Percentiles rank a stretch among this genome's conserved stretches.
phyloP scores from a whole-genome alignment of 2,329 filamentous ascomycete genomes.

The Ophiostoma montium region DNA sequence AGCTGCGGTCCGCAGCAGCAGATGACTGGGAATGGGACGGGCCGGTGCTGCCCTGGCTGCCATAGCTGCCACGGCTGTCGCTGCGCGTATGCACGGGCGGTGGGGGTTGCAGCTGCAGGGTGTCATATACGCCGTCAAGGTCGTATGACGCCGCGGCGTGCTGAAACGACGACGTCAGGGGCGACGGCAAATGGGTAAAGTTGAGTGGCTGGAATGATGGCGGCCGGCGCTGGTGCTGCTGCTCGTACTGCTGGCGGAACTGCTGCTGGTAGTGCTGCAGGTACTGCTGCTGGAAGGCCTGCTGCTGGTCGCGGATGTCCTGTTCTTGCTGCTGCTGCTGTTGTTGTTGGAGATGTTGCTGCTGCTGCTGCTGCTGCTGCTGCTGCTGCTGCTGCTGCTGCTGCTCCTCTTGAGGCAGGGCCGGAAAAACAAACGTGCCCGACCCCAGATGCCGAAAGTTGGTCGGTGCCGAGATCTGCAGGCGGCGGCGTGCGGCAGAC shows the following conservation, averaged over 20 bases:
- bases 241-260: slow-evolving; percentile 6
- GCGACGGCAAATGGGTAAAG: slow-evolving; percentile 36
- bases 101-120: slow-evolving; percentile 20
- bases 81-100: slow-evolving; percentile 24
- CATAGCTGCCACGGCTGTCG: slow-evolving; percentile 18
- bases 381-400: background rate
- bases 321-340: background rate
- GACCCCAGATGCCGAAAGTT: slow-evolving; percentile 46
- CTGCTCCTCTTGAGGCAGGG: slow-evolving; percentile 2
- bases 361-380: background rate
- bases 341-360: background rate
- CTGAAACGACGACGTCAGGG: slow-evolving; percentile 39
- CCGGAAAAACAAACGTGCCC: slow-evolving; percentile 9
- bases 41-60: slow-evolving; percentile 20
- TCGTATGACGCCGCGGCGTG: slow-evolving; percentile 14
- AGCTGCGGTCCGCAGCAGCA: slow-evolving; percentile 25
- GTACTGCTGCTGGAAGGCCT: slow-evolving; percentile 13
- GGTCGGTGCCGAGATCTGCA: slow-evolving; percentile 42
- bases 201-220: slow-evolving; percentile 40
- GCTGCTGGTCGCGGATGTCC: background rate
- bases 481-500: slow-evolving; percentile 27
- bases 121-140: too few species aligned
- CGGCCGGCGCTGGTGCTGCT: slow-evolving; percentile 18
- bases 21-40: too few species aligned
- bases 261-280: slow-evolving; percentile 3